Evolutionary conservation across 208 protist species (phyloP), one percentile per base, ranked within the genome.

Genomic region (Crithidia fasciculata): DNA sequence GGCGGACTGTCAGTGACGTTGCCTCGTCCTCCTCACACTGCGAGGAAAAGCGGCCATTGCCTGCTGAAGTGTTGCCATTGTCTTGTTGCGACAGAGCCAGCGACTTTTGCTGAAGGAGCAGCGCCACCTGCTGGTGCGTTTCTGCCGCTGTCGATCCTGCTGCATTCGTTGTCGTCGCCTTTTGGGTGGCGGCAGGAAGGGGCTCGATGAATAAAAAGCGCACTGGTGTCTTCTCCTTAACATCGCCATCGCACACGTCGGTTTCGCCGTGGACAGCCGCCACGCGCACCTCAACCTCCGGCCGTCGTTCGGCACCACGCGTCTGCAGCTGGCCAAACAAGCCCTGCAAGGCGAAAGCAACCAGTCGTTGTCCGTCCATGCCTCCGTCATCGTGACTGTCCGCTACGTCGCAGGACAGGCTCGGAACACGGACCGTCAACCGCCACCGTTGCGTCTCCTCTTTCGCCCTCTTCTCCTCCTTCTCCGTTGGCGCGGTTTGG

Each of bases 41-140:
- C 12, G 16, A 10, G 3, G 40, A 18, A 2, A 53, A 16, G 16
- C 45, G 3, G 54, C 39, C 9, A 0, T 39, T 9, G 7, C 6
- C 28, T 12, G 37, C 28, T 28, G 28, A 28, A 28, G 28, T 28
- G 28, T 1, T 28, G 28, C 0, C 28, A 28, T 28, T 36, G 18
- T 53, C 66, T 0, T 36, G 43, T 15, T 15, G 28, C 28, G 67
- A 59, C n/a, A 72, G 50, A 8, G 50, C 41, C 6, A 78, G 52
- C 3, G 59, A 78, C 62, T 55, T 36, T 16, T 78, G 74, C 45
- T 54, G 15, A 3, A 72, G 36, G 15, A 63, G 67, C 5, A 41
- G 47, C 3, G 47, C 49, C 61, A 62, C 53, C 5, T n/a, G 57
- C 59, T 18, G 28, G 0, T 28, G 66, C 56, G 50, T n/a, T 37